phyloP scores from a whole-genome alignment of 257 asterid genomes.

The Capsicum pubescens region DNA sequence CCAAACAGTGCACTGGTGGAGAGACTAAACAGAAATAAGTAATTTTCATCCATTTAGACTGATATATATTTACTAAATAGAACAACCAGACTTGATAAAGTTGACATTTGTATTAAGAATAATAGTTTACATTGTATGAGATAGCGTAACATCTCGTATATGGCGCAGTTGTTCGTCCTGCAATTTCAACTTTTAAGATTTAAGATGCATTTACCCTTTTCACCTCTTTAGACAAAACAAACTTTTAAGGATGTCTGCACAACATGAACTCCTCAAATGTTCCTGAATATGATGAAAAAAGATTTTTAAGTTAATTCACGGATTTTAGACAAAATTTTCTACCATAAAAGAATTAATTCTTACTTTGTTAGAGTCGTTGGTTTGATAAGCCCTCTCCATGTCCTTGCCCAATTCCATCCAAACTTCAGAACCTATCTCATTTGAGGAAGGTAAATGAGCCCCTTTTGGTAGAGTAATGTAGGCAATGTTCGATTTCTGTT shows the following conservation, averaged over 20 bases:
- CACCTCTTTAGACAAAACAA: conserved; percentile 1
- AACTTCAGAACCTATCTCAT: conserved; percentile 43
- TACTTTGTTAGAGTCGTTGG: conserved; percentile 32
- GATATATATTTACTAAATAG: background rate
- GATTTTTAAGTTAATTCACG: background rate
- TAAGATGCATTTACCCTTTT: background rate
- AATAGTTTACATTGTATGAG: background rate
- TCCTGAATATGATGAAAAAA: conserved; percentile 8
- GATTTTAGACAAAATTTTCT: background rate
- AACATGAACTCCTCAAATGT: conserved; percentile 9
- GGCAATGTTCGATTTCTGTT: conserved; percentile 13
- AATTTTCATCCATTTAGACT: background rate
- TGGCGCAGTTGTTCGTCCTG: background rate
- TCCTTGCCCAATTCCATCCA: conserved; percentile 44
- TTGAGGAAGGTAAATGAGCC: conserved; percentile 24
- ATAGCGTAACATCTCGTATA: background rate
- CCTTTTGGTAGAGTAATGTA: conserved; percentile 20
- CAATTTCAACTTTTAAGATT: background rate
- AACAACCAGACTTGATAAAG: background rate
- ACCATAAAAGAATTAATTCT: conserved; percentile 10
- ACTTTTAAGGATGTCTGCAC: conserved; percentile 20
- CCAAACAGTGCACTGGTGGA: background rate
- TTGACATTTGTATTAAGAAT: background rate
- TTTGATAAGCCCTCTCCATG: conserved; percentile 32
- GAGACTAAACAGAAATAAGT: background rate